Evolutionary conservation across 129 eudicot genomes (phyloP).

Genomic region (Tanacetum coccineum): DNA sequence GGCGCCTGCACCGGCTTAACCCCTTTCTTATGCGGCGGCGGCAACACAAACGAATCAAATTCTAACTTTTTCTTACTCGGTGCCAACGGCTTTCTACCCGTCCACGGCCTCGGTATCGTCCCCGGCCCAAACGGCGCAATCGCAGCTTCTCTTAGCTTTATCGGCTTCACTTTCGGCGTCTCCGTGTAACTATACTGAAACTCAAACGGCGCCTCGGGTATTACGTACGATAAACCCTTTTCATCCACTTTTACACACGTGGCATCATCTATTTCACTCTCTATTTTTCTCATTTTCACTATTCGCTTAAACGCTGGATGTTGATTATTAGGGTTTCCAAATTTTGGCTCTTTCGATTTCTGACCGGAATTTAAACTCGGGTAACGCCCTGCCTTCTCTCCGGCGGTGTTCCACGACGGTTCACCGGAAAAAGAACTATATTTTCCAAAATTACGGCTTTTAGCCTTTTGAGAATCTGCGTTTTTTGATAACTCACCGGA

Average conservation of each 20-base stretch:
- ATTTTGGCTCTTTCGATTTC: too few relatives aligned
- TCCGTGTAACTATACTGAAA: constrained; percentile 94
- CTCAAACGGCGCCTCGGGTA: constrained; percentile 86
- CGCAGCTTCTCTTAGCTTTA: constrained; percentile 73
- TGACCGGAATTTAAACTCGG: too few relatives aligned
- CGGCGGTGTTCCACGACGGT: too few relatives aligned
- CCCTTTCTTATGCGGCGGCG: constrained; percentile 80
- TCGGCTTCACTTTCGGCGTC: constrained; percentile 80
- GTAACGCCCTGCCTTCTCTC: too few relatives aligned
- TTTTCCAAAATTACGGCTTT: too few relatives aligned
- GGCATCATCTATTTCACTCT: constrained; percentile 22
- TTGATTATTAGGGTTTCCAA: too few relatives aligned
- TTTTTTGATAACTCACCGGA: too few relatives aligned
- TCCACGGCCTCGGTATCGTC: constrained; percentile 87
- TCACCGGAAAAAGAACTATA: too few relatives aligned
- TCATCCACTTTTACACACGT: constrained; percentile 45
- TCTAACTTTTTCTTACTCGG: constrained; percentile 64
- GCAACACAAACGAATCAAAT: constrained; percentile 74
- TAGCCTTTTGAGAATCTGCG: too few relatives aligned
- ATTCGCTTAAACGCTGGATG: constrained; percentile 69
- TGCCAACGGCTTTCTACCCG: constrained; percentile 76
- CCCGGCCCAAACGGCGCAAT: constrained; percentile 82
- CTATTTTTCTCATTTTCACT: constrained; percentile 27
- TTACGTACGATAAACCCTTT: constrained; percentile 54
- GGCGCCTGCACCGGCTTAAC: constrained; percentile 96